These are phyloP conservation scores for Delphinella strobiligena DNA, from an alignment of 2,329 filamentous ascomycete genomes.

Conservation along the genomic window DNA sequence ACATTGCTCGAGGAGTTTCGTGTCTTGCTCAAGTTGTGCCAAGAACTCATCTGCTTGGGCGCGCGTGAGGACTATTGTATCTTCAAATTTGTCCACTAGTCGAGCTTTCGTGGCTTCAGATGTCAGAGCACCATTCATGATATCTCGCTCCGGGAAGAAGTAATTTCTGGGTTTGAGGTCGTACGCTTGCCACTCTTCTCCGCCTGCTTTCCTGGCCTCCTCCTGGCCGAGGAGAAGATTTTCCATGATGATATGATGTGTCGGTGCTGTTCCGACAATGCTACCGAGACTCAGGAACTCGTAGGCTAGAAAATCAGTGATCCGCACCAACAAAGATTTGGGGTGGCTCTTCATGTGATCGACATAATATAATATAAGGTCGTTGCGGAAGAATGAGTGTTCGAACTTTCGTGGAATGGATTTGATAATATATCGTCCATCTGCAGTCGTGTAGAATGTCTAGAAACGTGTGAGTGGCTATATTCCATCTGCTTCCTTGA, in stretches of 20 bases:
- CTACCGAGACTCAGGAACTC: slow-evolving; percentile 46
- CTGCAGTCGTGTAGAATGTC: slow-evolving; percentile 58
- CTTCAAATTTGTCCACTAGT: slow-evolving; percentile 55
- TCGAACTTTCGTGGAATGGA: slow-evolving; percentile 59
- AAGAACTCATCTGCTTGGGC: slow-evolving; percentile 46
- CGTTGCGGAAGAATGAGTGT: slow-evolving; percentile 55
- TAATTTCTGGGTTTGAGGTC: slow-evolving; percentile 65
- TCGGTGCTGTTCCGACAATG: slow-evolving; percentile 48
- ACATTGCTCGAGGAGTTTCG: slow-evolving; percentile 45
- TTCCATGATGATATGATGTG: slow-evolving; percentile 68
- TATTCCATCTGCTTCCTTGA: neutral
- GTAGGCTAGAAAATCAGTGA: slow-evolving; percentile 55
- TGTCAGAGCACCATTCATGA: slow-evolving; percentile 51
- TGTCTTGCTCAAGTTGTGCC: slow-evolving; percentile 47
- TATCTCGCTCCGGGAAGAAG: slow-evolving; percentile 64
- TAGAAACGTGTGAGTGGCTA: slow-evolving; percentile 14
- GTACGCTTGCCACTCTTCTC: slow-evolving; percentile 53
- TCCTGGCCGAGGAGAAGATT: slow-evolving; percentile 55
- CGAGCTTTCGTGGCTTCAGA: slow-evolving; percentile 53
- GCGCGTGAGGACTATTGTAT: slow-evolving; percentile 47
- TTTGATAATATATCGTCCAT: slow-evolving; percentile 59
- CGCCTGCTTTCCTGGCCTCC: slow-evolving; percentile 21
- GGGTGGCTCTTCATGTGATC: slow-evolving; percentile 50
- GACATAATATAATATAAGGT: slow-evolving; percentile 53
- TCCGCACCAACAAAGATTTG: slow-evolving; percentile 54